Conservation (phyloP, 2,329 filamentous ascomycete species). For the Bisporella sp. region DNA sequence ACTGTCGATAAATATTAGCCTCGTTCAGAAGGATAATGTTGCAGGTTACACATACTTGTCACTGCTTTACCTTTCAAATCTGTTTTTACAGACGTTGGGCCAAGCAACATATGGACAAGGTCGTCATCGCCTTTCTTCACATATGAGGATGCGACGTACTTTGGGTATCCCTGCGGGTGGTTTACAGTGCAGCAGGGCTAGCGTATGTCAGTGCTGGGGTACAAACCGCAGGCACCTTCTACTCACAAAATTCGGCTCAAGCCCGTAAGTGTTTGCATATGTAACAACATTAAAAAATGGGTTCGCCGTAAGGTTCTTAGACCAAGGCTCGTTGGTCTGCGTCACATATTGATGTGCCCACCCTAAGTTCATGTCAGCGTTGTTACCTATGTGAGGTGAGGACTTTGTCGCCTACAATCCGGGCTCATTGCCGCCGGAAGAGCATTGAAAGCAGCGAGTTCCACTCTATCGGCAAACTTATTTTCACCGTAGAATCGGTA, state of each 20-base stretch:
- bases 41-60: neutral
- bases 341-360: constrained; percentile 51
- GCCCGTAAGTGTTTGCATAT: constrained; percentile 27
- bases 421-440: constrained; percentile 43
- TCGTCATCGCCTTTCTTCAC: neutral
- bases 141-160: neutral
- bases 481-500: constrained; percentile 28
- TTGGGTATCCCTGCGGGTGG: constrained; percentile 24
- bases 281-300: constrained; percentile 6
- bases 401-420: constrained; percentile 27
- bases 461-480: constrained; percentile 42
- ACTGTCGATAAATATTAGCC: neutral
- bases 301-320: constrained; percentile 28
- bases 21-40: neutral
- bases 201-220: constrained; percentile 3
- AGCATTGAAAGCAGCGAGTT: constrained; percentile 47
- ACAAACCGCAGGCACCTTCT: constrained; percentile 5
- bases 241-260: constrained; percentile 33
- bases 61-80: neutral
- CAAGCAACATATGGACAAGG: neutral
- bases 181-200: constrained; percentile 51
- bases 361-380: constrained; percentile 15
- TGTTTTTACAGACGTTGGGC: neutral
- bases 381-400: neutral
- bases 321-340: constrained; percentile 45